These are phyloP conservation scores for Deuterostichococcus epilithicus DNA, from an alignment of 139 green algal species.

Conservation along the genomic window DNA sequence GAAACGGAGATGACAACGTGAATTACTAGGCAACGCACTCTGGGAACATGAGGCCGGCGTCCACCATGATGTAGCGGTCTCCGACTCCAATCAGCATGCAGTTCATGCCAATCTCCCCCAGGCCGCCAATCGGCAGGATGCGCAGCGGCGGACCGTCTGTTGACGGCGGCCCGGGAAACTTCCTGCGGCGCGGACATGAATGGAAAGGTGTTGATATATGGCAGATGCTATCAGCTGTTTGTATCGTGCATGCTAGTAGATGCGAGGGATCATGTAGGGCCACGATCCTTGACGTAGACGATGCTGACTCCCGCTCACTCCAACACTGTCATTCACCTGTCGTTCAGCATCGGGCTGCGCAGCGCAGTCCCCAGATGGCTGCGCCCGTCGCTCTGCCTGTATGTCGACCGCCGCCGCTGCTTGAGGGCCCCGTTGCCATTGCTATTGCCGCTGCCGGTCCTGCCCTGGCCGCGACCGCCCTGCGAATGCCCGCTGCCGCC, in stretches of 20 bases:
- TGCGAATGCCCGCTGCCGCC: too few species aligned
- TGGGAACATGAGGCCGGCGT: slow-evolving; percentile 99
- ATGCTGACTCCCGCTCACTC: too few species aligned
- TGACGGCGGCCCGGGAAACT: slow-evolving; percentile 61
- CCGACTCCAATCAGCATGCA: slow-evolving; percentile 95
- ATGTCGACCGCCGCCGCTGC: background rate
- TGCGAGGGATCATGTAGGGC: too few species aligned
- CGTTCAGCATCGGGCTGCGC: background rate
- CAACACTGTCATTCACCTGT: background rate
- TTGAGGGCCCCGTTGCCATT: background rate
- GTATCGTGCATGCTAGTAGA: too few species aligned
- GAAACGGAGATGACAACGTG: background rate
- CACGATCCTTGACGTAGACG: too few species aligned
- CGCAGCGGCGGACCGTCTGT: slow-evolving; percentile 77
- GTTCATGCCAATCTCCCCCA: slow-evolving; percentile 99
- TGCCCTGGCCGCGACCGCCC: too few species aligned
- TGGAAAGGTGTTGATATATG: too few species aligned
- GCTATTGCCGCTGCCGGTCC: too few species aligned
- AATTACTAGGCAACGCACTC: slow-evolving; percentile 63
- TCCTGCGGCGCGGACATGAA: slow-evolving; percentile 2
- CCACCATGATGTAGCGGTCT: slow-evolving; percentile 97
- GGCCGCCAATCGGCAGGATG: slow-evolving; percentile 92
- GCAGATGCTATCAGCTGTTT: too few species aligned
- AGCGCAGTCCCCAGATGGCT: slow-evolving; percentile 18
- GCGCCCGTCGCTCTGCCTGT: slow-evolving; percentile 17